phyloP scores from a whole-genome alignment of 192 early-diverging fungal species.

The Coemansia pectinata region DNA sequence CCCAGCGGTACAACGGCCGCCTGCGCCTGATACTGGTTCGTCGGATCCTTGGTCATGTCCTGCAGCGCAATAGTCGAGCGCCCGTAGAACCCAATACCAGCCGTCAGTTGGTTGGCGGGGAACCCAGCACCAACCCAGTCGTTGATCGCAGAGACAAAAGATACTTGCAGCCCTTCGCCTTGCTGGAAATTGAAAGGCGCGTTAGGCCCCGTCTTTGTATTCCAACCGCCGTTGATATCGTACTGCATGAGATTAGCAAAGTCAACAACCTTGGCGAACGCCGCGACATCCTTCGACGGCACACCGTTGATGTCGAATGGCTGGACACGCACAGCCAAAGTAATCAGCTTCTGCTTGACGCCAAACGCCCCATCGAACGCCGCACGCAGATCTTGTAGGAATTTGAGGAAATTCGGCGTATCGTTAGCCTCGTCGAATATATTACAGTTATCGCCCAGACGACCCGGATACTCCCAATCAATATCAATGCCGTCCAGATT shows the following conservation, averaged over 20 bases:
- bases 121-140: constrained; percentile 60
- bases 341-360: constrained; percentile 58
- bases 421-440: constrained; percentile 59
- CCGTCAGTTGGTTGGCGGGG: constrained; percentile 61
- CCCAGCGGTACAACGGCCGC: constrained; percentile 46
- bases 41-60: constrained; percentile 58
- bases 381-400: constrained; percentile 61
- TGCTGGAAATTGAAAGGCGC: constrained; percentile 57
- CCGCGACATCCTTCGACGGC: constrained; percentile 58
- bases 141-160: constrained; percentile 56
- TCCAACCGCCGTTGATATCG: constrained; percentile 63
- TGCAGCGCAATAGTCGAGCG: constrained; percentile 45
- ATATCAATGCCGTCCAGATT: constrained; percentile 66
- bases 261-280: constrained; percentile 63
- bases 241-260: constrained; percentile 74
- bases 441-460: constrained; percentile 46
- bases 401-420: constrained; percentile 61
- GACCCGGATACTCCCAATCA: constrained; percentile 74
- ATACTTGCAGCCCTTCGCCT: constrained; percentile 36
- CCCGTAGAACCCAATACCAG: constrained; percentile 68
- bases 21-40: constrained; percentile 52
- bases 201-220: constrained; percentile 59
- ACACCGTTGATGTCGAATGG: constrained; percentile 58
- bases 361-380: constrained; percentile 22
- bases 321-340: constrained; percentile 64